phyloP scores from a whole-genome alignment of 805 yeast species.

The Metschnikowia noctiluminum region DNA sequence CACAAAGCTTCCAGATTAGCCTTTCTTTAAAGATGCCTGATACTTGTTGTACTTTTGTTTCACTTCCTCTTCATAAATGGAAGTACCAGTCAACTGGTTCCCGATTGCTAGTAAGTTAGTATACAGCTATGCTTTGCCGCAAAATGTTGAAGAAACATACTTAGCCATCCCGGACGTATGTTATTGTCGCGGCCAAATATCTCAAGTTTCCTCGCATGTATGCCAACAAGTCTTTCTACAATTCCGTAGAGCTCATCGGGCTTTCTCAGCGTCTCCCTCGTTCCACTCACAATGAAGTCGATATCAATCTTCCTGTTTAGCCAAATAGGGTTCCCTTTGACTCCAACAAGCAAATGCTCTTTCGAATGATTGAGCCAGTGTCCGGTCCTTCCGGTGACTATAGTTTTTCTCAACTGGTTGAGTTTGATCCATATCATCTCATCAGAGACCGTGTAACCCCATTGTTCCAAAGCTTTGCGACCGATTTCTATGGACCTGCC shows the following conservation, averaged over 20 bases:
- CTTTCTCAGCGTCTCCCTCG: conserved; percentile 85
- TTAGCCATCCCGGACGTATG: conserved; percentile 86
- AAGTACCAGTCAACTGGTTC: conserved; percentile 63
- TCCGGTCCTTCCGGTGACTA: conserved; percentile 94
- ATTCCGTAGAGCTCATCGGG: conserved; percentile 89
- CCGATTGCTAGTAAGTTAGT: conserved; percentile 53
- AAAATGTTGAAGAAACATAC: conserved; percentile 22
- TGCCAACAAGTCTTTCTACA: conserved; percentile 80
- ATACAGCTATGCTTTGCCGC: background rate
- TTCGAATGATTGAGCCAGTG: conserved; percentile 96
- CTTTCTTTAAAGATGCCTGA: conserved; percentile 8
- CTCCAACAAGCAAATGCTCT: conserved; percentile 83
- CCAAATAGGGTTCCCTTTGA: conserved; percentile 80
- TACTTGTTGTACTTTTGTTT: conserved; percentile 31
- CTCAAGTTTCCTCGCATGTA: conserved; percentile 73
- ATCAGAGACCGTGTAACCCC: conserved; percentile 81
- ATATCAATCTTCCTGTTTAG: conserved; percentile 61
- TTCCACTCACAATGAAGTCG: conserved; percentile 74
- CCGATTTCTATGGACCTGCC: conserved; percentile 92
- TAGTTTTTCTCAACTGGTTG: conserved; percentile 82
- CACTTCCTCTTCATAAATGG: conserved; percentile 58
- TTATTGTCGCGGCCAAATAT: conserved; percentile 88
- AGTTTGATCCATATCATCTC: conserved; percentile 90
- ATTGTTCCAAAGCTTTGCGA: conserved; percentile 63
- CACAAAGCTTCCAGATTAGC: background rate